Conservation (phyloP, 2,329 filamentous ascomycete species). For the Nigrospora osmanthi region DNA sequence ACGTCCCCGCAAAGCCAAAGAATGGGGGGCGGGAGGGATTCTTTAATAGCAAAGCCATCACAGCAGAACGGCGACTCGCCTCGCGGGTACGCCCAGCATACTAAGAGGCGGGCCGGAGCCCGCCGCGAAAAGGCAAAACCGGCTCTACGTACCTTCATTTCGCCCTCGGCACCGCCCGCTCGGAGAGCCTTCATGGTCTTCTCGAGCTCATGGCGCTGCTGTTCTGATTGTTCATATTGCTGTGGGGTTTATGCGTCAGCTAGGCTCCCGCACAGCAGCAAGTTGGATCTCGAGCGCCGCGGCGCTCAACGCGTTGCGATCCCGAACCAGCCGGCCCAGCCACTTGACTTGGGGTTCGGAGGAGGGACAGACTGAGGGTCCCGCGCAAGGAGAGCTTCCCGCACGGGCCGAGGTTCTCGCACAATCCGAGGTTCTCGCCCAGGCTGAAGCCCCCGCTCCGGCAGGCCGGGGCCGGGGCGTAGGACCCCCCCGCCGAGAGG, state of each 20-base stretch:
- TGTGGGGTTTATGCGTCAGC: conserved; percentile 17
- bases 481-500: conserved; percentile 1
- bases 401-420: too few relatives aligned
- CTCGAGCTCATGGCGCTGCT: conserved; percentile 48
- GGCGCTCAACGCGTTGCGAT: background rate
- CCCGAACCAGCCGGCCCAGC: conserved; percentile 6
- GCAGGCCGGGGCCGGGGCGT: background rate
- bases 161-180: conserved; percentile 37
- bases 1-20: too few relatives aligned
- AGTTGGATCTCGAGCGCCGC: background rate
- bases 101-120: too few relatives aligned
- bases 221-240: conserved; percentile 52
- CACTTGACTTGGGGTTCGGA: conserved; percentile 6
- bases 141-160: conserved; percentile 37
- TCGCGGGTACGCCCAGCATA: too few relatives aligned
- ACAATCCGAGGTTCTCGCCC: too few relatives aligned
- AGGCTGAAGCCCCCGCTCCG: too few relatives aligned
- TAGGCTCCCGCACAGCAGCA: background rate
- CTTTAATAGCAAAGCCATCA: too few relatives aligned
- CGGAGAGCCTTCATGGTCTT: conserved; percentile 45
- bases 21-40: too few relatives aligned
- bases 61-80: too few relatives aligned
- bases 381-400: too few relatives aligned
- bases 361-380: too few relatives aligned
- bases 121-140: too few relatives aligned